Percentiles rank a stretch among this genome's conserved stretches.
These are phyloP conservation scores for Kodamaea derodonti DNA, from an alignment of 1,139 yeast species.

Conservation along the genomic window DNA sequence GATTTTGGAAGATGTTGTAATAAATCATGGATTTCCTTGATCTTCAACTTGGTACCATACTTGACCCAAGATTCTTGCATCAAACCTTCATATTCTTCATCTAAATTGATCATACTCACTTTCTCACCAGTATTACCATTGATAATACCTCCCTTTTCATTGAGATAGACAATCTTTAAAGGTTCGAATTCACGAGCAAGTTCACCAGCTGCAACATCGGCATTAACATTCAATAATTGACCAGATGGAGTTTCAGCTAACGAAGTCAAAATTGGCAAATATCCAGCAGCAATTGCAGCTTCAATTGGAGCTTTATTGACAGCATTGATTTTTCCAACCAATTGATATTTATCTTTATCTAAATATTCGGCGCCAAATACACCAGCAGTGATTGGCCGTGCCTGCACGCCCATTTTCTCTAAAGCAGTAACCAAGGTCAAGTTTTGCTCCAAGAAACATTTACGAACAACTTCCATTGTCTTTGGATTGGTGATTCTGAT, in stretches of 20 bases:
- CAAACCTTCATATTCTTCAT: constrained; percentile 89
- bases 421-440: constrained; percentile 91
- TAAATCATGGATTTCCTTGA: constrained; percentile 91
- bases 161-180: constrained; percentile 88
- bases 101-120: constrained; percentile 84
- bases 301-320: constrained; percentile 91
- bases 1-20: constrained; percentile 93
- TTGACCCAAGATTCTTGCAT: constrained; percentile 97
- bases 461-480: constrained; percentile 94
- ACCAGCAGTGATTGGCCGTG: constrained; percentile 98
- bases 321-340: constrained; percentile 84
- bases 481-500: constrained; percentile 92
- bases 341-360: constrained; percentile 84
- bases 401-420: constrained; percentile 94
- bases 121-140: constrained; percentile 91
- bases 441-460: constrained; percentile 92
- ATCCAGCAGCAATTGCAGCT: constrained; percentile 94
- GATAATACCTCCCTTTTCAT: constrained; percentile 96
- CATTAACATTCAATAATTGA: constrained; percentile 93
- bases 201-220: constrained; percentile 99
- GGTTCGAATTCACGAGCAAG: constrained; percentile 96
- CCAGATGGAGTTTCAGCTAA: constrained; percentile 96
- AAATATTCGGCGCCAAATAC: constrained; percentile 92
- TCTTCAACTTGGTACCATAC: constrained; percentile 95
- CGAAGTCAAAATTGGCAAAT: constrained; percentile 92